Conservation (phyloP, 495 filamentous ascomycete species). For the Elaphomyces granulatus region DNA sequence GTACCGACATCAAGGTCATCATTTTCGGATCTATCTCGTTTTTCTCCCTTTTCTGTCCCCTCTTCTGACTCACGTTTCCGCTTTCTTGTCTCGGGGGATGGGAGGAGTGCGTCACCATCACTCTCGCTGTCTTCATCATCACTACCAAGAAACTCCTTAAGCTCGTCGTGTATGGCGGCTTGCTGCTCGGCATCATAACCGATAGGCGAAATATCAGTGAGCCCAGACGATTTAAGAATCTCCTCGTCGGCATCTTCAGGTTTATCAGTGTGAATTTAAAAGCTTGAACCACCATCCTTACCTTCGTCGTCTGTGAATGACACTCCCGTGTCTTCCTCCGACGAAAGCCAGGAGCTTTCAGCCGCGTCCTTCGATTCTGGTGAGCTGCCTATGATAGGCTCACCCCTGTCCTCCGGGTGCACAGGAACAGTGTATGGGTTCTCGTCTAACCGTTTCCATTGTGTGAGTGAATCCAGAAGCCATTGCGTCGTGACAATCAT, state of each 20-base stretch:
- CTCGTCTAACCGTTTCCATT: slow-evolving; percentile 66
- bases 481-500: slow-evolving; percentile 85
- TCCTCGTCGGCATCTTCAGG: slow-evolving; percentile 26
- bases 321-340: slow-evolving; percentile 31
- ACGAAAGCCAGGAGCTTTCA: slow-evolving; percentile 27
- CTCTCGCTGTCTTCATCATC: slow-evolving; percentile 47
- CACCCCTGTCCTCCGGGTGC: slow-evolving; percentile 44
- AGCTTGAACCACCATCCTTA: slow-evolving; percentile 17
- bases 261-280: slow-evolving; percentile 24
- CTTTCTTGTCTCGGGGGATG: slow-evolving; percentile 20
- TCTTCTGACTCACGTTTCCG: slow-evolving; percentile 27
- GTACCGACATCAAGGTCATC: slow-evolving; percentile 25
- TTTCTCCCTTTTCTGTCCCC: slow-evolving; percentile 17
- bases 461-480: slow-evolving; percentile 66
- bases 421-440: slow-evolving; percentile 53
- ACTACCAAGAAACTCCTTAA: slow-evolving; percentile 61
- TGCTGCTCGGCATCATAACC: slow-evolving; percentile 35
- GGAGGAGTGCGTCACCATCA: slow-evolving; percentile 24
- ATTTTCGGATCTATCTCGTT: slow-evolving; percentile 17
- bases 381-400: slow-evolving; percentile 18
- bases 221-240: slow-evolving; percentile 20
- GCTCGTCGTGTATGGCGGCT: slow-evolving; percentile 48
- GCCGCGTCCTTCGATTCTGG: slow-evolving; percentile 19
- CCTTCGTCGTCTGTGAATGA: slow-evolving; percentile 26
- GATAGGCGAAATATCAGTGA: slow-evolving; percentile 22